Evolutionary conservation across 2,329 filamentous ascomycete species (phyloP), one percentile per base, ranked within the genome.

Genomic region (Neofusicoccum parvum): DNA sequence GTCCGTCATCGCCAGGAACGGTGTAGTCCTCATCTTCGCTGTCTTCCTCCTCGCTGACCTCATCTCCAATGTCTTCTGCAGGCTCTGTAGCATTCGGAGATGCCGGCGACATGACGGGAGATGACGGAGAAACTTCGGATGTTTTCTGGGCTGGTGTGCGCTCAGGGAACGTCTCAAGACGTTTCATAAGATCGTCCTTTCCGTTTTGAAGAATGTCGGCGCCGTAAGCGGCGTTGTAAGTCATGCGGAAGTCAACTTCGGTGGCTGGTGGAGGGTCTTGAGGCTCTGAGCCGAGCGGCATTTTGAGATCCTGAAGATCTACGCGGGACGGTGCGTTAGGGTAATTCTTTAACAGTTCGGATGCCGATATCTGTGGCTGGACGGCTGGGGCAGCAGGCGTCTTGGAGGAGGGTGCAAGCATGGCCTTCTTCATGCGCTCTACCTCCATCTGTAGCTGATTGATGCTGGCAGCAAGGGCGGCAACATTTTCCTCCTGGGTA

Each of bases 11-110:
- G 15, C 81, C 82, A 14, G 81, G 80, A 69, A 93, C 89, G 15
- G 86, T 88, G 70, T 91, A 91, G n/a, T 90, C 91, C 69, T 92
- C 90, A 72, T 93, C 90, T 67, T 93, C 91, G 64, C 85, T 85
- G 53, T 90, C 88, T 60, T 90, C 88, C 46, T 90, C 88, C 64
- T 88, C 85, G 71, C 86, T 82, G 32, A 59, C 64, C 11, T 62
- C 66, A 6, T 56, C 62, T 17, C 50, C 66, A 10, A 65, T 67
- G 36, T 63, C 64, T 39, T 62, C 62, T 41, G 75, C 73, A 17
- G 72, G 75, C 46, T 65, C 58, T 20, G 67, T 69, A 23, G 65
- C 66, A 12, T 67, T 66, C 67, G 78, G 78, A 59, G 78, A 79
- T 41, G 76, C 72, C 14, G 69, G 70, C 11, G 65, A 68, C 20